Conservation (phyloP, 441 rosid species). For the Erodium chrysanthum region DNA sequence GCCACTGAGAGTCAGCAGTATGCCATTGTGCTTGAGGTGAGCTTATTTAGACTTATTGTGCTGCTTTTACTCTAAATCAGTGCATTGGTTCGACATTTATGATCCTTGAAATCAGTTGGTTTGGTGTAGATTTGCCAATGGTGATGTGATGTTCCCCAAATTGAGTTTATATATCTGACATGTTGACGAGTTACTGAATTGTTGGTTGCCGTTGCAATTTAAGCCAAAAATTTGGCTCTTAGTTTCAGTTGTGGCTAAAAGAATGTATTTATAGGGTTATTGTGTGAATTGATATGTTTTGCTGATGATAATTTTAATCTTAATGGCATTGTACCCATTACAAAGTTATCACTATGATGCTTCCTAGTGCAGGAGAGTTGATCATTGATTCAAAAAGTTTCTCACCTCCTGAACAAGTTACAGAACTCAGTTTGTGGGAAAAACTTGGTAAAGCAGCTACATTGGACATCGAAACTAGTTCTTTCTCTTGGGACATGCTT, state of each 20-base stretch:
- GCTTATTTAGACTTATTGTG: neutral
- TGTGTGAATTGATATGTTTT: too few species aligned
- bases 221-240: neutral
- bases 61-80: too few species aligned
- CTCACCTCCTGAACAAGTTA: slow-evolving; percentile 39
- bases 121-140: neutral
- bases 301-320: neutral
- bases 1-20: slow-evolving; percentile 35
- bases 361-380: slow-evolving; percentile 52
- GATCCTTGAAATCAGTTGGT: neutral
- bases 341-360: slow-evolving; percentile 16
- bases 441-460: slow-evolving; percentile 75
- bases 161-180: neutral
- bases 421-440: slow-evolving; percentile 78
- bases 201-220: neutral
- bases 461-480: slow-evolving; percentile 55
- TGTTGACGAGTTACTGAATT: neutral
- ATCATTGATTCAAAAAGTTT: slow-evolving; percentile 37
- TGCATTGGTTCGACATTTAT: neutral
- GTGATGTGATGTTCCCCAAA: neutral
- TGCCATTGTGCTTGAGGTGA: slow-evolving; percentile 26
- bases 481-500: slow-evolving; percentile 78
- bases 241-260: neutral
- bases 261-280: neutral
- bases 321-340: slow-evolving; percentile 5